phyloP scores from a whole-genome alignment of 1,284 basidiomycete species.

The Ustilago nuda region DNA sequence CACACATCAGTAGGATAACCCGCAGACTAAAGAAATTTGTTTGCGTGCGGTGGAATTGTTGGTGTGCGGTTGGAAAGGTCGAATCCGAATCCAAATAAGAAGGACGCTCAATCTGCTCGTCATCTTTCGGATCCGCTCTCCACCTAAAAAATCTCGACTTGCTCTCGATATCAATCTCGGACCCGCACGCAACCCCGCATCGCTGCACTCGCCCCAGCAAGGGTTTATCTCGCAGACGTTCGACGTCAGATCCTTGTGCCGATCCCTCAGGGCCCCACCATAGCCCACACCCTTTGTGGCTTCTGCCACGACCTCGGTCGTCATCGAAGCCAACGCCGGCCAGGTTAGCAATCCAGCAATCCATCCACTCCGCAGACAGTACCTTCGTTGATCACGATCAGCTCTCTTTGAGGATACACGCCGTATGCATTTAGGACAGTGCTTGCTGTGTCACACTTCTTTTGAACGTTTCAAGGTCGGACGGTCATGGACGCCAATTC shows the following conservation, averaged over 20 bases:
- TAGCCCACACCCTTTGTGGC: constrained; percentile 16
- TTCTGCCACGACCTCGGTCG: constrained; percentile 8
- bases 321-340: constrained; percentile 10
- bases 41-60: too few species aligned
- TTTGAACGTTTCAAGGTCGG: not conserved
- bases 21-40: too few species aligned
- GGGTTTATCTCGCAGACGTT: constrained; percentile 9
- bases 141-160: constrained; percentile 9
- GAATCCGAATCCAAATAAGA: constrained; percentile 13
- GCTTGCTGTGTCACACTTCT: not conserved
- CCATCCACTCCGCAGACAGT: not conserved
- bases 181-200: constrained; percentile 41
- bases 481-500: not conserved
- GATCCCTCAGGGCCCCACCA: not conserved
- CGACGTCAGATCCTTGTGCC: constrained; percentile 11
- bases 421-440: constrained; percentile 6
- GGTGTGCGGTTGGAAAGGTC: not conserved
- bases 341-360: constrained; percentile 8
- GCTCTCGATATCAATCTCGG: constrained; percentile 30
- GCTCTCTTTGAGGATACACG: too few species aligned
- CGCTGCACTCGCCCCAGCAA: constrained; percentile 14
- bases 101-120: constrained; percentile 19
- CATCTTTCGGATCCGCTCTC: constrained; percentile 50
- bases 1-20: too few species aligned
- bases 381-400: not conserved